Evolutionary conservation across 805 yeast species (phyloP).

Genomic region (Hanseniaspora meyeri): DNA sequence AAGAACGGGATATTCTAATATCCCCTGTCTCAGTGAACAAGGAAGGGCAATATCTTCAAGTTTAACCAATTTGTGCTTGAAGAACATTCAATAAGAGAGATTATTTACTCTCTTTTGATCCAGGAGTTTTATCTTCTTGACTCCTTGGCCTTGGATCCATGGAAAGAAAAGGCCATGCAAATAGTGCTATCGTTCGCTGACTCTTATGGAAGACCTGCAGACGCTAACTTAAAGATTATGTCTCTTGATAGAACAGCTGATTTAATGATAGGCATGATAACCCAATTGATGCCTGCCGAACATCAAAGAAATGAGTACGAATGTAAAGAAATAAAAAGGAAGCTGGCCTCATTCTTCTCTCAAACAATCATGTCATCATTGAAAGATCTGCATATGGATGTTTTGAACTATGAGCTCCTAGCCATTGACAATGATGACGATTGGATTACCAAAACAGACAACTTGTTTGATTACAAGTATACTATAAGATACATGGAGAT

Average conservation of each 20-base stretch:
- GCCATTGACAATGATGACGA: conserved; percentile 28
- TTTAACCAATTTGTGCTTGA: conserved; percentile 2
- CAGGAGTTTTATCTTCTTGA: neutral
- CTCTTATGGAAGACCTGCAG: conserved; percentile 60
- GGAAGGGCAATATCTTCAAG: neutral
- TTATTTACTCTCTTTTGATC: neutral
- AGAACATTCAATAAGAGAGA: neutral
- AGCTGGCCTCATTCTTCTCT: neutral
- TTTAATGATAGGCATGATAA: conserved; percentile 35
- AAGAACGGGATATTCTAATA: neutral
- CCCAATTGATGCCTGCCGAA: neutral
- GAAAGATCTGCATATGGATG: conserved; percentile 1
- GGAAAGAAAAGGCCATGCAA: conserved; percentile 16
- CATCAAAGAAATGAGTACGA: neutral
- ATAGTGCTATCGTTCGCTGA: conserved; percentile 36
- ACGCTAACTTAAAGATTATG: conserved; percentile 28
- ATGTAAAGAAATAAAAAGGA: neutral
- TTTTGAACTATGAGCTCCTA: conserved; percentile 21
- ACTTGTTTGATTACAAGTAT: conserved; percentile 28
- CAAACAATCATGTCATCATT: conserved; percentile 3
- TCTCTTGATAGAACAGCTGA: conserved; percentile 48
- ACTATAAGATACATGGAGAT: conserved; percentile 33
- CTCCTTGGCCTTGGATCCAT: conserved; percentile 16
- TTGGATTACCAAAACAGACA: conserved; percentile 18
- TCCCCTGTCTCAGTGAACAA: neutral